Evolutionary conservation across 2,329 filamentous ascomycete genomes (phyloP).

Genomic region (Sporothrix phasma): DNA sequence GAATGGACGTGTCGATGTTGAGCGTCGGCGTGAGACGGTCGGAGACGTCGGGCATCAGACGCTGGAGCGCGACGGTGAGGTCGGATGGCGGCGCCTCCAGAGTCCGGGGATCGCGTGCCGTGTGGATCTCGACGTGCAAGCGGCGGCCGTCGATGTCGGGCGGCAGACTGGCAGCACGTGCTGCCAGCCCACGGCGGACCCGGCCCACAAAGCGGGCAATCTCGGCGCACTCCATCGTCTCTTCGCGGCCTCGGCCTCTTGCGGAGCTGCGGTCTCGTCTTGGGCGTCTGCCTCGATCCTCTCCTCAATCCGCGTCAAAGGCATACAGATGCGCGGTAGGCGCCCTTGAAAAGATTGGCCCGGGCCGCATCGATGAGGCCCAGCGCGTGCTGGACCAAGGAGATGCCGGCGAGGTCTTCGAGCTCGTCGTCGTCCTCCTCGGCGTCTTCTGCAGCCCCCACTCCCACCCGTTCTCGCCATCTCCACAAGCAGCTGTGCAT

Average conservation of each 20-base stretch:
- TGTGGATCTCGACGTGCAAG: conserved; percentile 22
- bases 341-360: conserved; percentile 23
- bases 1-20: conserved; percentile 58
- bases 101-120: conserved; percentile 22
- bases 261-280: conserved; percentile 13
- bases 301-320: conserved; percentile 24
- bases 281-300: conserved; percentile 18
- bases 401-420: conserved; percentile 20
- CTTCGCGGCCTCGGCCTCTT: background rate
- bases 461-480: conserved; percentile 27
- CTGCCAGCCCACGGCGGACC: conserved; percentile 14
- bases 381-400: conserved; percentile 22
- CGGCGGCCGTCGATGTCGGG: conserved; percentile 18
- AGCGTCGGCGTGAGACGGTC: conserved; percentile 28
- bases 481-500: conserved; percentile 24
- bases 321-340: conserved; percentile 21
- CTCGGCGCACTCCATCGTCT: conserved; percentile 9
- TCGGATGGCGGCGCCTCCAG: conserved; percentile 17
- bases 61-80: conserved; percentile 19
- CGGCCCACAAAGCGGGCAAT: conserved; percentile 24
- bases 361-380: conserved; percentile 25
- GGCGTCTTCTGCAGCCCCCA: conserved; percentile 16
- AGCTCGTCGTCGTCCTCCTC: conserved; percentile 11
- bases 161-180: background rate
- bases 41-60: conserved; percentile 20